A percentile compares a stretch with the other conserved stretches of the same genome.
These are phyloP conservation scores for Podosphaera xanthii DNA, from an alignment of 2,329 filamentous ascomycete species.

Conservation along the genomic window DNA sequence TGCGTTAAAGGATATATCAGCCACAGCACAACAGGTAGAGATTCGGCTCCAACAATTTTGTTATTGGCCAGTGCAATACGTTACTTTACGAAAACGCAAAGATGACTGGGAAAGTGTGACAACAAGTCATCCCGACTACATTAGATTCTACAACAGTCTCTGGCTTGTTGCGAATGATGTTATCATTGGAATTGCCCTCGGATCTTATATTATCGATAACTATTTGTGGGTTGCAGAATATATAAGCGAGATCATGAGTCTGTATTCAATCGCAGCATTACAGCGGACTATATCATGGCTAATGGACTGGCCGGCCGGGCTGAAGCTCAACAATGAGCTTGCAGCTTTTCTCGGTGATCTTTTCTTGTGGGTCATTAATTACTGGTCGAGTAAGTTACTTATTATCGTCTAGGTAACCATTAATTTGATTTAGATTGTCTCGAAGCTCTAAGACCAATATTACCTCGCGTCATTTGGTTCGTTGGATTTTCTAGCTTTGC, in stretches of 20 bases:
- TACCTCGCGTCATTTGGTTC: conserved; percentile 77
- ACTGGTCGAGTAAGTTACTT: conserved; percentile 56
- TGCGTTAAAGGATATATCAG: conserved; percentile 84
- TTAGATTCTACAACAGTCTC: conserved; percentile 93
- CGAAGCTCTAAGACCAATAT: conserved; percentile 47
- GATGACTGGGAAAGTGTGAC: conserved; percentile 91
- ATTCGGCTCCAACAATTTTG: conserved; percentile 95
- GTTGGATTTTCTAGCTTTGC: conserved; percentile 90
- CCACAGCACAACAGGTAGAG: conserved; percentile 90
- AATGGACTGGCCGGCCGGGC: conserved; percentile 81
- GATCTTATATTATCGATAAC: conserved; percentile 94
- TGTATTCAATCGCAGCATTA: conserved; percentile 73
- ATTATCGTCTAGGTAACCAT: background rate
- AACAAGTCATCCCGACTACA: conserved; percentile 89
- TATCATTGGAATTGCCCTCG: conserved; percentile 90
- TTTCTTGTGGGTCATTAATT: conserved; percentile 96
- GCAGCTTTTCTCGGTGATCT: conserved; percentile 86
- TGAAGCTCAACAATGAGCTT: conserved; percentile 87
- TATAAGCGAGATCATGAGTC: conserved; percentile 51
- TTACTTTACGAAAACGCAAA: conserved; percentile 71
- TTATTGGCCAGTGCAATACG: conserved; percentile 81
- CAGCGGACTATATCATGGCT: conserved; percentile 83
- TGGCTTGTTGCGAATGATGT: conserved; percentile 98
- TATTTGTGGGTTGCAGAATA: conserved; percentile 60
- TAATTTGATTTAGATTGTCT: conserved; percentile 36